Evolutionary conservation across 1,284 basidiomycete genomes (phyloP).

Genomic region (Malassezia caprae): DNA sequence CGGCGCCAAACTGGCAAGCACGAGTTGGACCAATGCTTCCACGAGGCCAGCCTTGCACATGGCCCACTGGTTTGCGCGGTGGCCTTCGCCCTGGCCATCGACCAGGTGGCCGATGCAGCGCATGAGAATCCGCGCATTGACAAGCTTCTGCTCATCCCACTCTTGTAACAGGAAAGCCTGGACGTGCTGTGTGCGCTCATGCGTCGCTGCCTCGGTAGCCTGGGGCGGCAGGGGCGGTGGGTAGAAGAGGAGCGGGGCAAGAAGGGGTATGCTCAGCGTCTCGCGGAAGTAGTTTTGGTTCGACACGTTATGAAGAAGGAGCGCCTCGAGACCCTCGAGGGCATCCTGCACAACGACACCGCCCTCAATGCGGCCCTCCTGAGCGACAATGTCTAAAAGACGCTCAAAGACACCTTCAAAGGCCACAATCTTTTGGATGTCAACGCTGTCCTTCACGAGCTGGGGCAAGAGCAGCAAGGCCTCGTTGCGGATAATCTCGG

Average conservation of each 20-base stretch:
- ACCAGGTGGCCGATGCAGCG: conserved; percentile 62
- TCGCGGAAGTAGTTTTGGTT: conserved; percentile 98
- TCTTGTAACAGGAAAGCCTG: conserved; percentile 91
- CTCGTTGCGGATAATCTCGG: conserved; percentile 46
- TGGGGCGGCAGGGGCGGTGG: conserved; percentile 57
- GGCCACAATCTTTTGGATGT: conserved; percentile 91
- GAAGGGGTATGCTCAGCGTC: conserved; percentile 67
- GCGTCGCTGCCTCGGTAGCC: conserved; percentile 48
- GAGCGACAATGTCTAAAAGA: conserved; percentile 74
- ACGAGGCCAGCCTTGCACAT: conserved; percentile 58
- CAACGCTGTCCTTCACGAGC: conserved; percentile 72
- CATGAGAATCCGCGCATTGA: conserved; percentile 67
- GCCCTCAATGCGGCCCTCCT: conserved; percentile 78
- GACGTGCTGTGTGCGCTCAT: conserved; percentile 51
- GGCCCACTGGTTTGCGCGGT: conserved; percentile 54
- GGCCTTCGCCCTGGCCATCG: conserved; percentile 49
- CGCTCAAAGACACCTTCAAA: conserved; percentile 97
- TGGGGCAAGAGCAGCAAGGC: conserved; percentile 67
- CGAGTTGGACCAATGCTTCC: conserved; percentile 74
- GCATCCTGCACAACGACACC: conserved; percentile 79
- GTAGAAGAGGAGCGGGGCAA: conserved; percentile 76
- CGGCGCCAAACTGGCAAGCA: conserved; percentile 83
- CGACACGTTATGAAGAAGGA: conserved; percentile 83
- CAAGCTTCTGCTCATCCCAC: conserved; percentile 82
- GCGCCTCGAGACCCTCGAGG: conserved; percentile 68